Base-by-base conservation (phyloP, 352 stramenopile species). In the Blastocystis sp. region DNA sequence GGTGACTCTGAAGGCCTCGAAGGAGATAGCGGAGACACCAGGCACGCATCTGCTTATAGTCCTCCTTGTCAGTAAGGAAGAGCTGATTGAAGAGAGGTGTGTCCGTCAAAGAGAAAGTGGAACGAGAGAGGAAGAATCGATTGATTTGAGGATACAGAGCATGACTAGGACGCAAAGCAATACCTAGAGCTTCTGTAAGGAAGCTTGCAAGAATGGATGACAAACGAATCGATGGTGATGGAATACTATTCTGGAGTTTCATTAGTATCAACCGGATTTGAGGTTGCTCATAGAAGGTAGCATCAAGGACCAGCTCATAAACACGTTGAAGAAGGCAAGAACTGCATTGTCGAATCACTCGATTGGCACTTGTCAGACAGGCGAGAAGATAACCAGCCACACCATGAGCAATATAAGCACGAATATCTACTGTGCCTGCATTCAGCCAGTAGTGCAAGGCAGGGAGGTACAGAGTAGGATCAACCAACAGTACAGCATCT, bases 391-490 rank as follows among this genome's bases (percentile, higher is more conserved):
- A 87, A 0, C 77, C 54, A 14, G 37, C 39, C 39, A 87, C 61
- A 21, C 77, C 77, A 39, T 87, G 77, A 16, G 77, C 35, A 21
- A 77, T 19, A 29, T 78, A 74, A 3, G 27, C 16, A 12, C 35
- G 51, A 24, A 42, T 27, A n/a, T 78, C 42, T 12, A 77, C 27
- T 16, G 57, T 29, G 9, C 24, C 59, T 29, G 35, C n/a, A 35
- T 78, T 21, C 1, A 87, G 59, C n/a, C 67, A 87, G 49, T 87
- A 87, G 59, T 87, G 59, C 3, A 87, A 43, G 4, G 67, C 51
- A 14, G 77, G 77, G 4, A 87, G 77, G 35, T 57, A 87, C n/a
- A 87, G 16, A 12, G 77, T 61, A 29, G 77, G 77, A 77, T 87
- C 77, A 4, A 87, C 65, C 42, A 87, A 6, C 27, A 87, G 42